Base-by-base conservation (phyloP, 2,329 filamentous ascomycete species). In the Xylogone sp. region DNA sequence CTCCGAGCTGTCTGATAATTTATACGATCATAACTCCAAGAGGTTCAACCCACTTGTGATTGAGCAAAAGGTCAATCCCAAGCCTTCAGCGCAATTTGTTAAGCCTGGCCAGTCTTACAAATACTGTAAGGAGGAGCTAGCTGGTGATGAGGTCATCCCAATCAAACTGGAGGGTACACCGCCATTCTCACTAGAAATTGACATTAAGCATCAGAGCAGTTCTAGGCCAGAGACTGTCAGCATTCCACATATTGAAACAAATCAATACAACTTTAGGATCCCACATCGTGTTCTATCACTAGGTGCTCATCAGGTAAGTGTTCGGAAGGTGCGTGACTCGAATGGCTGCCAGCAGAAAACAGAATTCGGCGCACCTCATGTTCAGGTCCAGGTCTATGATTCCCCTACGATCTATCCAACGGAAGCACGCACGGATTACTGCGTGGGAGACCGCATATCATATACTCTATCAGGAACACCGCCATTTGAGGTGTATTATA, bases 401-500 rank as follows among this genome's bases (percentile, higher is more conserved):
- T 90, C 94, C 1, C 94, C 94, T 1, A 88, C 88, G 6, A 96
- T 97, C 61, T 89, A 92, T 53, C 84, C 93, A 2, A 78, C 96
- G 31, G 92, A 97, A 65, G 84, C 88, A 21, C 85, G 88, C 54
- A 79, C 79, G 16, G 90, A 99, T 71, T 97, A 93, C 71, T 99
- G 94, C 69, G 92, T 99, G 10, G 94, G 95, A 58, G 94, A 99
- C 69, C 87, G 92, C 49, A 87, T 99, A 58, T 88, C 89, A 3
- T 99, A 96, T 71, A 91, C 90, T 0, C 82, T 99, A 5, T 90
- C 90, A 1, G 95, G 94, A 43, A 88, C 89, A 50, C 86, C 91
- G 18, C 95, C 95, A 0, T 99, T 99, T 69, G 90, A 93, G 43
- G 87, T 99, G 43, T 87, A 86, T 68, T 99, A 99, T 73, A 88